These are phyloP conservation scores for Sporothrix euskadiensis DNA, from an alignment of 2,329 filamentous ascomycete species.

Conservation along the genomic window DNA sequence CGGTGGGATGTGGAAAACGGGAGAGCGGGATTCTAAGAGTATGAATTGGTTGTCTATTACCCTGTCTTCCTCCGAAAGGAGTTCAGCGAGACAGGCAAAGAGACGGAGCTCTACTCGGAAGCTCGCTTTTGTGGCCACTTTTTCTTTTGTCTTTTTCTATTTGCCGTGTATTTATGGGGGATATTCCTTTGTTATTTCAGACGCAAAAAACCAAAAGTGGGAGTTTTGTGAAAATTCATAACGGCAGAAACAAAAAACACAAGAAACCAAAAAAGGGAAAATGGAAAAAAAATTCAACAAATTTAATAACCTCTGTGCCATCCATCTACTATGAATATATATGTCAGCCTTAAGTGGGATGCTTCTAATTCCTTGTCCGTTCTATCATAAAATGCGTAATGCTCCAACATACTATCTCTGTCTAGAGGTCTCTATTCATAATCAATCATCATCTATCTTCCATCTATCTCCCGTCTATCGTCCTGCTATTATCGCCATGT, in stretches of 20 bases:
- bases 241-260: conserved; percentile 23
- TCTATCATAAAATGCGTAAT: background rate
- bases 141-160: conserved; percentile 20
- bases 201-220: conserved; percentile 26
- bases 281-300: conserved; percentile 17
- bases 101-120: background rate
- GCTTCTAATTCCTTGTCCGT: background rate
- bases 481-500: background rate
- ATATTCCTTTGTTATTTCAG: conserved; percentile 37
- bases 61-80: background rate
- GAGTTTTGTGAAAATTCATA: conserved; percentile 26
- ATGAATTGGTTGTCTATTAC: background rate
- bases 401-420: background rate
- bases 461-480: too few relatives aligned
- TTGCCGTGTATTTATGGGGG: conserved; percentile 42
- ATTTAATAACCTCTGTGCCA: background rate
- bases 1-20: conserved; percentile 12
- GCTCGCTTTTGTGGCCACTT: conserved; percentile 25
- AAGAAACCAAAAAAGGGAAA: conserved; percentile 24
- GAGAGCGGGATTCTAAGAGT: background rate
- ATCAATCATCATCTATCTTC: background rate
- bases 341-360: background rate
- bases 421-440: background rate
- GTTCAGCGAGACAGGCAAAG: background rate
- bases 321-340: background rate